Conservation (phyloP, 129 eudicot genomes). For the Chrysanthemum lavandulifolium region DNA sequence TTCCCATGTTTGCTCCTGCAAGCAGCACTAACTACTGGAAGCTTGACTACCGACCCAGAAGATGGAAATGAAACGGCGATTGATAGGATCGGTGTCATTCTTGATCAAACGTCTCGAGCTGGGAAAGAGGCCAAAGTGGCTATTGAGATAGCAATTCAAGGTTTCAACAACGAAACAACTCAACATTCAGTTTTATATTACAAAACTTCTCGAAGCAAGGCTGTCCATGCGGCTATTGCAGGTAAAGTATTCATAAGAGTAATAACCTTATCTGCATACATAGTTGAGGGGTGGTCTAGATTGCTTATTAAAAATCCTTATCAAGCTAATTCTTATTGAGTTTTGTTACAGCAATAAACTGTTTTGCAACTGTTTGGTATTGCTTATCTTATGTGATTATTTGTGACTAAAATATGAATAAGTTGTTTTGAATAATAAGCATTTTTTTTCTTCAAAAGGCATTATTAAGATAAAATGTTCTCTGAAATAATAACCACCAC, state of each 20-base stretch:
- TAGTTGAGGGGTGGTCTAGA: too few relatives aligned
- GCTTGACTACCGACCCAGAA: slow-evolving; percentile 9
- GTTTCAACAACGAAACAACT: slow-evolving; percentile 26
- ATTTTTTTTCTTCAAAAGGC: too few relatives aligned
- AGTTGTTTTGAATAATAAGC: too few relatives aligned
- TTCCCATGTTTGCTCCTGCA: slow-evolving; percentile 13
- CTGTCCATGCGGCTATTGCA: slow-evolving; percentile 41
- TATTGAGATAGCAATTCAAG: slow-evolving; percentile 51
- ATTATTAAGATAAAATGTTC: too few relatives aligned
- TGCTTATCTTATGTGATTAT: too few relatives aligned
- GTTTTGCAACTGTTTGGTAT: too few relatives aligned
- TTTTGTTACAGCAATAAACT: too few relatives aligned
- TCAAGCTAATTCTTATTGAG: too few relatives aligned
- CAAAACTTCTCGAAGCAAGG: slow-evolving; percentile 32
- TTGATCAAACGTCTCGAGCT: slow-evolving; percentile 36
- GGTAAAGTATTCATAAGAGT: slow-evolving; percentile 26
- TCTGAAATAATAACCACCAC: too few relatives aligned
- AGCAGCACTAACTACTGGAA: slow-evolving; percentile 14
- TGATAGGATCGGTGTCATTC: slow-evolving; percentile 40
- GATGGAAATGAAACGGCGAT: slow-evolving; percentile 11
- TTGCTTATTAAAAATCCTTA: too few relatives aligned
- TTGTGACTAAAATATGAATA: too few relatives aligned
- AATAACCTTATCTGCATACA: too few relatives aligned
- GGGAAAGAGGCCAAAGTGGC: slow-evolving; percentile 57
- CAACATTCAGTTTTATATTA: slow-evolving; percentile 21